Evolutionary conservation across 2,329 filamentous ascomycete species (phyloP), one percentile per base, ranked within the genome.

Genomic region (Akanthomyces uredinophilus): DNA sequence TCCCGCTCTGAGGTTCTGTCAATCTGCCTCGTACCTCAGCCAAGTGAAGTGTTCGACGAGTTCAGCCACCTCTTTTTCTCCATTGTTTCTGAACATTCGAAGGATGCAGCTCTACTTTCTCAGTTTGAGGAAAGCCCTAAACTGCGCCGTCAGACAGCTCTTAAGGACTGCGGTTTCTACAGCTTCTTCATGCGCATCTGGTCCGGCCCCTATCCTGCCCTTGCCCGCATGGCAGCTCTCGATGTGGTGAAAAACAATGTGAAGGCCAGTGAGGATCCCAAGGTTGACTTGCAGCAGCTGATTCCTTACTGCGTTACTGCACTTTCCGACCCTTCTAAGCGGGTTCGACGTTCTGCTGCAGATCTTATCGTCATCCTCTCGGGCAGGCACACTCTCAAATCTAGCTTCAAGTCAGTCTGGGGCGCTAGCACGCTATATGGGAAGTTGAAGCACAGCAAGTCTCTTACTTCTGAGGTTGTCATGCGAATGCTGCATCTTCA

Each of bases 261-360:
- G 20, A 83, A 84, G 59, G 73, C 75, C 11, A 74, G 75, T 16
- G 80, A 82, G 63, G 79, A 77, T 60, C 73, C 70, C 24, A 77
- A 78, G 22, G 70, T 83, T 8, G 90, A 96, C 71, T 81, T 93
- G 54, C 94, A 98, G 71, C 84, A 86, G 13, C 73, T 97, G 20
- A 71, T 96, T n/a, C 94, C 94, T 2, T 97, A 96, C 74, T 79
- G 88, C 37, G 77, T 97, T 51, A 80, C 83, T 43, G 90, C 89
- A 24, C 82, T 98, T 20, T 81, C 85, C 27, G 94, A 98, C 72
- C 77, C 86, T 5, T 90, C 90, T 1, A 87, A 88, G 65, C 86
- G 86, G 65, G 88, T 96, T 47, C 88, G 93, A 50, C 86, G 87
- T 65, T 87, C 91, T 56, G 90, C 92, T 22, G 87, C 88, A 24